Conservation (phyloP, 2,329 filamentous ascomycete species). For the Torrubiella hemipterigena region DNA sequence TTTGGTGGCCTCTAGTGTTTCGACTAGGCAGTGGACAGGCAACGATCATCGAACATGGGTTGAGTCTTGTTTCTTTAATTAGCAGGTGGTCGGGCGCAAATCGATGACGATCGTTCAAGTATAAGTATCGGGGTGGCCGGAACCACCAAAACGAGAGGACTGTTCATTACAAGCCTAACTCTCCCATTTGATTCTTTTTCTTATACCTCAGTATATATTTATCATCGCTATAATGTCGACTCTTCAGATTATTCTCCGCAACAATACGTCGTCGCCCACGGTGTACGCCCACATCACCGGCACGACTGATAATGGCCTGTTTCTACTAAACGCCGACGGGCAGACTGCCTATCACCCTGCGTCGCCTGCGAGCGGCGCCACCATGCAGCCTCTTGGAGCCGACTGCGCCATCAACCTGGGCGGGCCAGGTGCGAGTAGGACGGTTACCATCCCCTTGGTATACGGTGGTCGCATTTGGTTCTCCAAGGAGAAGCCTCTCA, state of each 20-base stretch:
- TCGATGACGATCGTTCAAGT: too few species aligned
- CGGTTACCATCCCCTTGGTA: conserved; percentile 55
- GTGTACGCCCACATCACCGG: conserved; percentile 62
- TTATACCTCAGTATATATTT: not conserved
- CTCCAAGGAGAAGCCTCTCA: conserved; percentile 45
- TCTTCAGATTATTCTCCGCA: conserved; percentile 50
- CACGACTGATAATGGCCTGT: conserved; percentile 40
- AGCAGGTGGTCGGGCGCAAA: too few species aligned
- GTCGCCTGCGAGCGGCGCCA: conserved; percentile 40
- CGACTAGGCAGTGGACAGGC: too few species aligned
- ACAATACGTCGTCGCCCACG: conserved; percentile 47
- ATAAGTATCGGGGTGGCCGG: too few species aligned
- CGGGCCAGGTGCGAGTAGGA: conserved; percentile 43
- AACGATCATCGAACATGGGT: too few species aligned
- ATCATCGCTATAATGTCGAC: conserved; percentile 14
- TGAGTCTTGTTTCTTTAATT: too few species aligned
- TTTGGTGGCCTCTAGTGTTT: too few species aligned
- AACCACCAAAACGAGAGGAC: too few species aligned
- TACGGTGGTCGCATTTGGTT: conserved; percentile 66
- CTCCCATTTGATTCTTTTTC: not conserved
- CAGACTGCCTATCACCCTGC: conserved; percentile 51
- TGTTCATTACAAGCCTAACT: not conserved
- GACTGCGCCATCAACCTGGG: conserved; percentile 56
- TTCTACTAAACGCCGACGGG: conserved; percentile 56
- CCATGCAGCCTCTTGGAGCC: conserved; percentile 36